phyloP scores from a whole-genome alignment of 257 asterid species.

The Henckelia pumila region DNA sequence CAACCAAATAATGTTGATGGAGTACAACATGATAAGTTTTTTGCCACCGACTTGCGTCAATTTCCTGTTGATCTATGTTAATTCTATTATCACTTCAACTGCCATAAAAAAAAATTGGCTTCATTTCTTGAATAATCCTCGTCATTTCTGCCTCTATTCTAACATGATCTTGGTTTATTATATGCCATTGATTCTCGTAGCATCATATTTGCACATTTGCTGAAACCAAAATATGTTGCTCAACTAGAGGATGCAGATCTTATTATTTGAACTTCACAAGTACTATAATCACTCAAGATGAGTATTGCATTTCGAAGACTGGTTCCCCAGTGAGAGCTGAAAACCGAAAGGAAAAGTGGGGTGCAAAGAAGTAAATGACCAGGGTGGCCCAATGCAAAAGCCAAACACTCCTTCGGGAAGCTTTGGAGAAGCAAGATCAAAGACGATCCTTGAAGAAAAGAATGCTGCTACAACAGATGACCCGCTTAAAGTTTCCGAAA shows the following conservation, averaged over 20 bases:
- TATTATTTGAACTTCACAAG: conserved; percentile 58
- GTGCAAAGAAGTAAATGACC: conserved; percentile 23
- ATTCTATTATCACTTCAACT: no score
- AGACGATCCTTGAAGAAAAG: conserved; percentile 21
- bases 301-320: conserved; percentile 54
- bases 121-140: no score
- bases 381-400: conserved; percentile 27
- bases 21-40: conserved; percentile 27
- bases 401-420: conserved; percentile 36
- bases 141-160: no score
- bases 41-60: neutral
- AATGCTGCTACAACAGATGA: conserved; percentile 22
- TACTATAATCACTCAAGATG: conserved; percentile 57
- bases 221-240: conserved; percentile 43
- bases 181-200: conserved; percentile 21
- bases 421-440: conserved; percentile 32
- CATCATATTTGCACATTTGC: conserved; percentile 37
- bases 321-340: conserved; percentile 30
- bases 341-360: conserved; percentile 34
- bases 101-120: no score
- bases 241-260: conserved; percentile 30
- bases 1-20: conserved; percentile 38
- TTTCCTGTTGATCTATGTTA: conserved; percentile 2
- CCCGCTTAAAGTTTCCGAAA: conserved; percentile 33
- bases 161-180: no score